Evolutionary conservation across 805 yeast genomes (phyloP), one percentile per base, ranked within the genome.

Genomic region (Ogataea pilisensis): DNA sequence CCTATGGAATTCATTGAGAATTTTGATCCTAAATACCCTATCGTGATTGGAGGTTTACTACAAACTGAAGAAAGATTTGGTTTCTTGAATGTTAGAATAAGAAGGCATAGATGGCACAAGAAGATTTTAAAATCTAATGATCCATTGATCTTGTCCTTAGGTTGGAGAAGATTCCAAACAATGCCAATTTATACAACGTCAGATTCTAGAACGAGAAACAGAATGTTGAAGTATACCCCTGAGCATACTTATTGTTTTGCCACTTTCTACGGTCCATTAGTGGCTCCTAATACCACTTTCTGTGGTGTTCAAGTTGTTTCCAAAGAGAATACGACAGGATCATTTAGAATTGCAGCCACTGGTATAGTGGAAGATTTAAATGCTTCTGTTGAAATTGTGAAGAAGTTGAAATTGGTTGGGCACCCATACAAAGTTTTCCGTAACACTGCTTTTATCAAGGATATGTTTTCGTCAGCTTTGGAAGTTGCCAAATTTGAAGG

Each of bases 61-160:
- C 79, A 93, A 28, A 87, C 95, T 5, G 99, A 93, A 60, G 84
- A 89, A 43, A 75, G 95, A 57, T 91, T 90, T 60, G 99, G 99
- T 5, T 83, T 85, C 57, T 72, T 89, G 68, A 91, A 87, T 58
- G 96, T 87, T 35, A 80, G 98, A 68, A 79, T 93, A 46, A 89
- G 96, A 78, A 82, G 96, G 65, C 99, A 93, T 62, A 81, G 99
- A 70, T 93, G 99, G 99, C 97, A 93, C 66, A 91, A 89, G 60
- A 89, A 89, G 73, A 87, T 95, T 44, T 72, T 93, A 54, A 93
- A 93, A 64, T 79, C 97, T 8, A 95, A 88, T 58, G 99, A 93
- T 66, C 99, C 99, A 1, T 72, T 95, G 50, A 88, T 93, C 40
- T 62, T 93, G 36, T 91, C 98, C 0, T 67, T 93, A 32, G 99